These are phyloP conservation scores for Dendryphion nanum DNA, from an alignment of 2,329 filamentous ascomycete genomes.

Conservation along the genomic window DNA sequence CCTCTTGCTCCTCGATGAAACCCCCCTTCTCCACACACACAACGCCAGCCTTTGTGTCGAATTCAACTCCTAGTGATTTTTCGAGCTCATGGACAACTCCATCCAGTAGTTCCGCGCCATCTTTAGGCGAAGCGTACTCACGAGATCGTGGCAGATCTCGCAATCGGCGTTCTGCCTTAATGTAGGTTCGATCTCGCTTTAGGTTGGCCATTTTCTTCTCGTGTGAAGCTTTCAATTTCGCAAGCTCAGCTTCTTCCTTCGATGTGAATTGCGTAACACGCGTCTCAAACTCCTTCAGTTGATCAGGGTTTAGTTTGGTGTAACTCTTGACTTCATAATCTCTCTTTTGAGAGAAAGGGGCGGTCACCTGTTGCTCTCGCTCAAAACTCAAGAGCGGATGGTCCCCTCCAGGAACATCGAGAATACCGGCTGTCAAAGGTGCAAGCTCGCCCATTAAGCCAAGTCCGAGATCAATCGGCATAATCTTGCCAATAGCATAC, in stretches of 20 bases:
- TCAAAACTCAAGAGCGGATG: slow-evolving; percentile 14
- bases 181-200: slow-evolving; percentile 67
- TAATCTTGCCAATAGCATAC: slow-evolving; percentile 80
- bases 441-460: slow-evolving; percentile 77
- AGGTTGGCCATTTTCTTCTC: slow-evolving; percentile 72
- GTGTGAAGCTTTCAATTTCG: slow-evolving; percentile 78
- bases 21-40: slow-evolving; percentile 77
- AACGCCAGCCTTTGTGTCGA: slow-evolving; percentile 63
- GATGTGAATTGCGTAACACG: slow-evolving; percentile 71
- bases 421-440: slow-evolving; percentile 78
- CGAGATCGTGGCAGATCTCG: slow-evolving; percentile 58
- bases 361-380: slow-evolving; percentile 11
- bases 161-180: slow-evolving; percentile 73
- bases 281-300: slow-evolving; percentile 80
- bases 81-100: slow-evolving; percentile 76
- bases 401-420: slow-evolving; percentile 57
- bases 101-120: slow-evolving; percentile 55
- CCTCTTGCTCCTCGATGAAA: slow-evolving; percentile 56
- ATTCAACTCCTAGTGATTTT: slow-evolving; percentile 64
- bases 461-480: slow-evolving; percentile 81
- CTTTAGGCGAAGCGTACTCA: slow-evolving; percentile 2
- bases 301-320: slow-evolving; percentile 69
- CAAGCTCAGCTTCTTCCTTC: slow-evolving; percentile 76
- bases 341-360: slow-evolving; percentile 14
- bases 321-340: slow-evolving; percentile 50